A percentile compares a stretch with the other conserved stretches of the same genome.
phyloP scores from a whole-genome alignment of 768 basidiomycete genomes.

The Leccinum truebloodii region DNA sequence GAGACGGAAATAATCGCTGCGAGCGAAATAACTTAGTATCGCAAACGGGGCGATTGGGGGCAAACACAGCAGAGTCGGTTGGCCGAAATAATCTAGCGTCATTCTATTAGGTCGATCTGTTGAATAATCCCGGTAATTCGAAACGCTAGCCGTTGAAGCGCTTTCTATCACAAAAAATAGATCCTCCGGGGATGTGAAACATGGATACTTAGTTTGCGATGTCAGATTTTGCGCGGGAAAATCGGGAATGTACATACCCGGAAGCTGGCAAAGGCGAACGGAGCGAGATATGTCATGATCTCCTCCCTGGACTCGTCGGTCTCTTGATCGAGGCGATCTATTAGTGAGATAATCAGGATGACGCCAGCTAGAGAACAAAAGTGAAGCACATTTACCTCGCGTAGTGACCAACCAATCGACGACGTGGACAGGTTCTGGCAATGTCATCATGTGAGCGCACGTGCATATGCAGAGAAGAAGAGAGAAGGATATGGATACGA shows the following conservation, averaged over 20 bases:
- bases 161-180: slow-evolving; percentile 25
- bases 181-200: slow-evolving; percentile 40
- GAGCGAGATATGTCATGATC: slow-evolving; percentile 40
- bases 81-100: slow-evolving; percentile 46
- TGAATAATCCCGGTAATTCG: slow-evolving; percentile 30
- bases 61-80: slow-evolving; percentile 31
- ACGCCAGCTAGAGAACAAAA: not conserved
- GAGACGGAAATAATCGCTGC: slow-evolving; percentile 37
- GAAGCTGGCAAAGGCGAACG: slow-evolving; percentile 51
- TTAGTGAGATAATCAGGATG: not conserved
- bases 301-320: slow-evolving; percentile 32
- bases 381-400: slow-evolving; percentile 11
- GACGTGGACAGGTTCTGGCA: too few species aligned
- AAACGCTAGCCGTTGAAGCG: slow-evolving; percentile 15
- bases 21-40: slow-evolving; percentile 48
- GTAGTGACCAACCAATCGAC: slow-evolving; percentile 45
- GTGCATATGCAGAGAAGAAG: too few species aligned
- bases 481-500: too few species aligned
- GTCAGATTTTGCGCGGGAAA: slow-evolving; percentile 11
- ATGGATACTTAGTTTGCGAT: slow-evolving; percentile 33
- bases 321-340: slow-evolving; percentile 35
- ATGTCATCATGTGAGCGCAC: too few species aligned
- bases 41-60: slow-evolving; percentile 50
- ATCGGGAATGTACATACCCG: slow-evolving; percentile 39
- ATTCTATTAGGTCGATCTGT: slow-evolving; percentile 31